Evolutionary conservation across 2,329 filamentous ascomycete species (phyloP).

Genomic region (Ophiosphaerella herpotricha): DNA sequence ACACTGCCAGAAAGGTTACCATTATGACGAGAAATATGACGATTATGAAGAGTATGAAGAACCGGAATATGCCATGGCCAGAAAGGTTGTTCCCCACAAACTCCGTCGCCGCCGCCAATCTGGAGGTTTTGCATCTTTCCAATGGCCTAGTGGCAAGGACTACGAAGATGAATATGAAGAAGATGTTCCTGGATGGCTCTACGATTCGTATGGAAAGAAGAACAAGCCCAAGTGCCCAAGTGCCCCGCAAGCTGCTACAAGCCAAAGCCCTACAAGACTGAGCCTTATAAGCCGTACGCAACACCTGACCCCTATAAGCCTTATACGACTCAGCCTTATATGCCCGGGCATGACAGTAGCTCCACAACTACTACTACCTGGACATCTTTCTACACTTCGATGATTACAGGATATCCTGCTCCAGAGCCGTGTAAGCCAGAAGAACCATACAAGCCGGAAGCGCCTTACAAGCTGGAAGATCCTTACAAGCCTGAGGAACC

Average conservation of each 20-base stretch:
- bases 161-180: constrained; percentile 4
- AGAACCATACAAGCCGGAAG: not conserved
- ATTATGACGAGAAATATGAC: not conserved
- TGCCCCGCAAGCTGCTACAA: constrained; percentile 17
- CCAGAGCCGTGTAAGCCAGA: no score
- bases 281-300: no score
- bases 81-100: not conserved
- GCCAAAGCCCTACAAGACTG: not conserved
- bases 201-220: constrained; percentile 7
- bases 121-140: constrained; percentile 13
- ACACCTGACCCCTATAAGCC: no score
- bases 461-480: no score
- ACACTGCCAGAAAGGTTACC: not conserved
- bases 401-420: no score
- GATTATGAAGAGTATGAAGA: not conserved
- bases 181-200: constrained; percentile 14
- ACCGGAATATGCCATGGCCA: not conserved
- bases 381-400: no score
- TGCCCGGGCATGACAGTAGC: no score
- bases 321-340: not conserved
- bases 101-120: not conserved
- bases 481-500: not conserved
- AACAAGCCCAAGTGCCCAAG: constrained; percentile 14
- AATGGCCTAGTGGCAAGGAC: constrained; percentile 7
- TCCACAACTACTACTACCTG: no score